Evolutionary conservation across 1,284 basidiomycete genomes (phyloP).

Genomic region (Meripilus lineatus): DNA sequence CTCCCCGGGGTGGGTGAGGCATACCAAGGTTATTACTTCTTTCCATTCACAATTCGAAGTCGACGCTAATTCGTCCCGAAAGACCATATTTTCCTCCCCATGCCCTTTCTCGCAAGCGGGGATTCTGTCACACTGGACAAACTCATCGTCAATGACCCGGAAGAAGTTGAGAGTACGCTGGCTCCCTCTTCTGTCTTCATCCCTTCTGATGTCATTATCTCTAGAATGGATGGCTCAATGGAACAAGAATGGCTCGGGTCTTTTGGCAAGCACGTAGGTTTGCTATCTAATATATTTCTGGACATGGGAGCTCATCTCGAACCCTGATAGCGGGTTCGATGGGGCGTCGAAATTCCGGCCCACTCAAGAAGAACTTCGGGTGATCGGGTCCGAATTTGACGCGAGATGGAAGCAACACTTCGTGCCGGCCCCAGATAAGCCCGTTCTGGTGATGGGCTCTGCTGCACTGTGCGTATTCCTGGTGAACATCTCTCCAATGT

Average conservation of each 20-base stretch:
- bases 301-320: not conserved
- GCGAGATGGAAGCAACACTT: conserved; percentile 64
- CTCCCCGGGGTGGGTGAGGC: not conserved
- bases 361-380: conserved; percentile 60
- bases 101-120: conserved; percentile 33
- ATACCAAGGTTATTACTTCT: not conserved
- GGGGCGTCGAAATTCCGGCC: conserved; percentile 61
- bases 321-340: conserved; percentile 33
- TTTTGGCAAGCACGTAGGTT: conserved; percentile 46
- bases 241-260: conserved; percentile 38
- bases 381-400: conserved; percentile 75
- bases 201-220: not conserved
- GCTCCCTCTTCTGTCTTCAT: not conserved
- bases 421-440: conserved; percentile 75
- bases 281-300: not conserved
- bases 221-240: conserved; percentile 39
- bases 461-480: conserved; percentile 1
- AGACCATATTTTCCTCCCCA: conserved; percentile 42
- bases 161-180: not conserved
- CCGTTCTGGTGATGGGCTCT: conserved; percentile 40
- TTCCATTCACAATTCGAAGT: too few relatives aligned
- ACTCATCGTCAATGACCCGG: conserved; percentile 28
- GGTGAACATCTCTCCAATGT: not conserved
- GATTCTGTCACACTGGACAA: conserved; percentile 40
- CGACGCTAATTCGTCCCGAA: too few relatives aligned